These are phyloP conservation scores for Stellera chamaejasme DNA, from an alignment of 345 rosid species.

Conservation along the genomic window DNA sequence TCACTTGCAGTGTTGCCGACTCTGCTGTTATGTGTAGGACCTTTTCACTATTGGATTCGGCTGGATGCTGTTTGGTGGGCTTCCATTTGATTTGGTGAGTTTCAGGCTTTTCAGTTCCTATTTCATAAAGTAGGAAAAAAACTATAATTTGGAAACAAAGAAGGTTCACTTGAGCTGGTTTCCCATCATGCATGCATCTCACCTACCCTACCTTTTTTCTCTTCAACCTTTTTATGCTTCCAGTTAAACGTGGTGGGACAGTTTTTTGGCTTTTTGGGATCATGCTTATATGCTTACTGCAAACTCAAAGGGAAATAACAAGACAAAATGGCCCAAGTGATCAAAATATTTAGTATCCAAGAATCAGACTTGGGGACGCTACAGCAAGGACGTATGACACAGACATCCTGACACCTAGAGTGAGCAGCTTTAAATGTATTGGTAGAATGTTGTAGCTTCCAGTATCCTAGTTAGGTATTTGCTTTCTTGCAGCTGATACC, in stretches of 20 bases:
- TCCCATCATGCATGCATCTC: too few species aligned
- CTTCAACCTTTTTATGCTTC: constrained; percentile 6
- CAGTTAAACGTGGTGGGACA: constrained; percentile 53
- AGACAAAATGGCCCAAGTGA: constrained; percentile 2
- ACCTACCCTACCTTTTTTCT: too few species aligned
- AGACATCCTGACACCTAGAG: too few species aligned
- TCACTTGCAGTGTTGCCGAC: constrained; percentile 2
- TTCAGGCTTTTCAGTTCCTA: neutral
- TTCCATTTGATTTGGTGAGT: constrained; percentile 57
- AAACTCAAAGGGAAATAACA: constrained; percentile 32
- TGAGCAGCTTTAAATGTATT: too few species aligned
- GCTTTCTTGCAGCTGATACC: too few species aligned
- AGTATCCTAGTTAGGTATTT: too few species aligned
- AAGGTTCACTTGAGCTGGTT: too few species aligned
- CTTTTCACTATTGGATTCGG: constrained; percentile 64
- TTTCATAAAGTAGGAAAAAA: too few species aligned
- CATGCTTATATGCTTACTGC: constrained; percentile 47
- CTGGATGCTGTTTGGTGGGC: constrained; percentile 71
- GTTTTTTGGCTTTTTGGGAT: constrained; percentile 46
- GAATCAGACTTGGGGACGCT: too few species aligned
- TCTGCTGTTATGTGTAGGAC: constrained; percentile 33
- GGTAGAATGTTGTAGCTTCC: too few species aligned
- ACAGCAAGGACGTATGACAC: too few species aligned
- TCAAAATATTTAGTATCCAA: neutral
- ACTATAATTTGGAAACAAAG: too few species aligned